Evolutionary conservation across 345 rosid species (phyloP).

Genomic region (Salix suchowensis): DNA sequence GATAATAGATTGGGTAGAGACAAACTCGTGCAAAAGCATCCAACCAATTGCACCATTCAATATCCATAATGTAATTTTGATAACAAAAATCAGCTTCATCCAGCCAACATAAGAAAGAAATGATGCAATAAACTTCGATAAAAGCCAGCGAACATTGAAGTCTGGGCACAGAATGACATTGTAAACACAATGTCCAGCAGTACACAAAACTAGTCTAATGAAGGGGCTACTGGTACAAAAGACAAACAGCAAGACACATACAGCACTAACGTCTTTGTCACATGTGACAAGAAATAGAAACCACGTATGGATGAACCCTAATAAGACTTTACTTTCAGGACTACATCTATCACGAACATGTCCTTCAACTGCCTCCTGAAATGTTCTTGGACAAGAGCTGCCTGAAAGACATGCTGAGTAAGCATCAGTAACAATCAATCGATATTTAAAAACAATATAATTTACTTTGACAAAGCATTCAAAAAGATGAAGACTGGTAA

Average conservation of each 20-base stretch:
- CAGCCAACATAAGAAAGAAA: background rate
- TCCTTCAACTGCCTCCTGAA: constrained; percentile 15
- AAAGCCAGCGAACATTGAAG: background rate
- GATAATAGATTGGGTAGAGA: background rate
- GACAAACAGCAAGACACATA: constrained; percentile 2
- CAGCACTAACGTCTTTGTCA: background rate
- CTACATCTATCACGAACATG: constrained; percentile 9
- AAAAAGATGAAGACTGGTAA: background rate
- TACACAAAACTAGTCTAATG: background rate
- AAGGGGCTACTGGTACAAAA: background rate
- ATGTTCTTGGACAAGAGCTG: constrained; percentile 7
- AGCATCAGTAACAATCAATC: background rate
- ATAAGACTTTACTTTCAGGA: constrained; percentile 11
- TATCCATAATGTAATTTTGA: background rate
- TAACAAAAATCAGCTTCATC: background rate
- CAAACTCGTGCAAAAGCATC: background rate
- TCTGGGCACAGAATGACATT: background rate
- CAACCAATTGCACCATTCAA: background rate
- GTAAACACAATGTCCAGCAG: background rate
- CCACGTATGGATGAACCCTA: background rate
- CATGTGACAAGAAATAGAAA: background rate
- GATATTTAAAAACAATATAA: background rate
- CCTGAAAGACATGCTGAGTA: constrained; percentile 18
- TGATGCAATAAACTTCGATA: background rate
- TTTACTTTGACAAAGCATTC: background rate